Evolutionary conservation across 768 basidiomycete genomes (phyloP).

Genomic region (Zangia roseola): DNA sequence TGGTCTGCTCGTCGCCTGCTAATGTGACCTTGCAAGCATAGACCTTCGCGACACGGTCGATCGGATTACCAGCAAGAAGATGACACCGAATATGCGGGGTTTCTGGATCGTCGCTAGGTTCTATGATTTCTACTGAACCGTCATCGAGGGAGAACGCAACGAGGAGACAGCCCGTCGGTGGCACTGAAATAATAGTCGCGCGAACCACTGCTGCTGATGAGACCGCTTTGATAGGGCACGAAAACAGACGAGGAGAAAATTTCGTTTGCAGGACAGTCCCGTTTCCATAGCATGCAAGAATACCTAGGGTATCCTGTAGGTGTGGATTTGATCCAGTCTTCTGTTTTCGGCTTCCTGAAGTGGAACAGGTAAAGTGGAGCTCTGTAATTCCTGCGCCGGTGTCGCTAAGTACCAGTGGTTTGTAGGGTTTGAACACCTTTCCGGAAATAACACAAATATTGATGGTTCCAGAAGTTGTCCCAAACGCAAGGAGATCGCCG

Average conservation of each 20-base stretch:
- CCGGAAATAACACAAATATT: conserved; percentile 58
- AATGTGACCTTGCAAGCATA: conserved; percentile 54
- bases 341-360: conserved; percentile 12
- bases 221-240: conserved; percentile 44
- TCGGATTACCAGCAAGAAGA: conserved; percentile 57
- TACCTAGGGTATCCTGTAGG: conserved; percentile 16
- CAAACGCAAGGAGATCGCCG: conserved; percentile 67
- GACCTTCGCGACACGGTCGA: conserved; percentile 52
- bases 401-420: conserved; percentile 42
- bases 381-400: conserved; percentile 52
- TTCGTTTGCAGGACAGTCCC: conserved; percentile 58
- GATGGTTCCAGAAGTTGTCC: conserved; percentile 65
- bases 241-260: conserved; percentile 17
- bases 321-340: conserved; percentile 16
- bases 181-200: conserved; percentile 48
- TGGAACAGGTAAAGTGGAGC: conserved; percentile 42
- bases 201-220: conserved; percentile 43
- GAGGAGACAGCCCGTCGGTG: conserved; percentile 45
- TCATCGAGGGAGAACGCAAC: conserved; percentile 64
- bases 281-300: conserved; percentile 58
- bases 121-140: conserved; percentile 62
- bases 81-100: conserved; percentile 44
- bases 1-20: conserved; percentile 46
- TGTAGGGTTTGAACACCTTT: conserved; percentile 35
- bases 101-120: conserved; percentile 46